Evolutionary conservation across 2,329 filamentous ascomycete species (phyloP).

Genomic region (Arachnopeziza araneosa): DNA sequence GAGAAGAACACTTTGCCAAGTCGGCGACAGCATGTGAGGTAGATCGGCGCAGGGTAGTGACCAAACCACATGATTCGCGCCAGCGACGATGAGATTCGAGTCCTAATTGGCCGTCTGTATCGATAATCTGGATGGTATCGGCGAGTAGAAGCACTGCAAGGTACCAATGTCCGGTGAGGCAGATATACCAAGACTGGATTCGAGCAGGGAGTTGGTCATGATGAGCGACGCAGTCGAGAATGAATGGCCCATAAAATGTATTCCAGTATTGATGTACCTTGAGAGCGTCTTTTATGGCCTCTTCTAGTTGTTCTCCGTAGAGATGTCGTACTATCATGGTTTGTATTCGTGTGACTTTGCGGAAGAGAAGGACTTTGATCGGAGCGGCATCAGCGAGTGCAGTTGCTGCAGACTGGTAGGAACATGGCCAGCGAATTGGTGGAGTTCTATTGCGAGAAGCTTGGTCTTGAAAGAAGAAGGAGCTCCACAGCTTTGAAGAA

Average conservation of each 20-base stretch:
- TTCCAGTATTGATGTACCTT: slow-evolving; percentile 52
- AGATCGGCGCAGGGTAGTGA: no score
- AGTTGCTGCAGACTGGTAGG: slow-evolving; percentile 44
- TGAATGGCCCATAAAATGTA: slow-evolving; percentile 44
- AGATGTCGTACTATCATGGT: slow-evolving; percentile 40
- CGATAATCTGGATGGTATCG: slow-evolving; percentile 47
- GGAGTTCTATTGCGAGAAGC: neutral
- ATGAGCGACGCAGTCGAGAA: slow-evolving; percentile 44
- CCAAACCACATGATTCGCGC: no score
- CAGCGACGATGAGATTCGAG: no score
- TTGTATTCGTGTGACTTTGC: slow-evolving; percentile 50
- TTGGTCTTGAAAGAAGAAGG: no score
- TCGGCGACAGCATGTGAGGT: no score
- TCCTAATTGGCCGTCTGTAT: slow-evolving; percentile 32
- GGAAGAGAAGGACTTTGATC: slow-evolving; percentile 54
- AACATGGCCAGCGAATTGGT: slow-evolving; percentile 44
- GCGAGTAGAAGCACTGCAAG: slow-evolving; percentile 49
- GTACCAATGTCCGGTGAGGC: slow-evolving; percentile 53
- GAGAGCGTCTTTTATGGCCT: slow-evolving; percentile 42
- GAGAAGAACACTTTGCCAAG: no score
- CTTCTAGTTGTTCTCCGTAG: slow-evolving; percentile 38
- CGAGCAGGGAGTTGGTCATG: slow-evolving; percentile 45
- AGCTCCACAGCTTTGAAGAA: no score
- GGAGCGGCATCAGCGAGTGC: slow-evolving; percentile 48
- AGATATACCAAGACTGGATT: slow-evolving; percentile 55